Base-by-base conservation (phyloP, 139 green algal species). In the Astrephomene gubernaculifera region DNA sequence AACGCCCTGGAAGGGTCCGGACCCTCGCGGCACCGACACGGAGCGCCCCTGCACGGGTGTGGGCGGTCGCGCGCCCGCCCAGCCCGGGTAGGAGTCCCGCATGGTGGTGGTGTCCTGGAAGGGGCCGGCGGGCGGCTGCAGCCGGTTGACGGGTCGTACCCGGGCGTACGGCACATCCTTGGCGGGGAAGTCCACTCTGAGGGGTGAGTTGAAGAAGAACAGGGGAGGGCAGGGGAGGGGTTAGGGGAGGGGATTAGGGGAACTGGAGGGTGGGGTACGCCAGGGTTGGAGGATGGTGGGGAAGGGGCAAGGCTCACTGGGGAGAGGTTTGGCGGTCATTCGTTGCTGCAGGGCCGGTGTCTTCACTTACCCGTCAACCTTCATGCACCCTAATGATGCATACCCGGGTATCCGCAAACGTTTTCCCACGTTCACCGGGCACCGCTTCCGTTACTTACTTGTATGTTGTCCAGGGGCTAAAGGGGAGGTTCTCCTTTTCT, bases 151-250 rank as follows among this genome's bases (percentile, higher is more conserved):
- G 25, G 79, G 65, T 25, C 45, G 44, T 24, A 86, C 79, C 0
- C 79, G 79, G 2, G 31, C 69, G 79, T 86, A 86, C 44, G 79
- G 79, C 65, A 74, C 79, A 24, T 76, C 79, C 65, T 86, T 86
- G 44, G 79, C 45, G 2, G 79, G 79, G 35, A 52, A 86, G 65
- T 86, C 79, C n/a, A 86, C 79, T 33, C 64, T 85, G 79, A 6
- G 4, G 17, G 17, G 6, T 14, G 57, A 67, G 57, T 14, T 9
- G 57, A 33, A 22, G 57, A 22, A 31, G 10, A 19, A 19, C 38
- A 7, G 38, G 49, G 12, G 21, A 53, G 36, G 24, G 67, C 5
- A 19, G 4, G 24, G 31, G 5, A 17, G n/a, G 45, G 25, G 71
- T 10, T 31, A 4, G 25, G 44, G 2, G 14, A 21, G 44, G n/a